Conservation (phyloP, 345 rosid species). For the Aegle marmelos region DNA sequence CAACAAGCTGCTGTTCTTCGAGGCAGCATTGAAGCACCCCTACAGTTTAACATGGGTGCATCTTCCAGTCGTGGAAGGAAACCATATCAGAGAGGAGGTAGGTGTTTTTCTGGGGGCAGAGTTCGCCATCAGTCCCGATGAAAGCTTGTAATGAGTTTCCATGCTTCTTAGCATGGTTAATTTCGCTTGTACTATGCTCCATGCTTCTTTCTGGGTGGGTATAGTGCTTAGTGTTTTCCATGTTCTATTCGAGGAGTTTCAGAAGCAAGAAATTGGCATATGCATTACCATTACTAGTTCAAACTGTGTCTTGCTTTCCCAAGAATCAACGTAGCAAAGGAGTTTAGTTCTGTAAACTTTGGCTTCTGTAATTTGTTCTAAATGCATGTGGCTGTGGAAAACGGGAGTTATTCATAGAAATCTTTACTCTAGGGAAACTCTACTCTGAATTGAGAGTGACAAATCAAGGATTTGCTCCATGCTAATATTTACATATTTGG, state of each 20-base stretch:
- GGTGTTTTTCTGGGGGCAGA: constrained; percentile 41
- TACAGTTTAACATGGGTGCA: constrained; percentile 38
- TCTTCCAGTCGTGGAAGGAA: constrained; percentile 43
- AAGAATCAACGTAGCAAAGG: not conserved
- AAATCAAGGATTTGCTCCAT: too few relatives aligned
- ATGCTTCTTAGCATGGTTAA: not conserved
- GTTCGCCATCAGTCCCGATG: constrained; percentile 31
- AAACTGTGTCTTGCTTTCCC: not conserved
- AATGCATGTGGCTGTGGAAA: too few relatives aligned
- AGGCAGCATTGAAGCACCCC: constrained; percentile 29
- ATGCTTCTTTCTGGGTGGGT: not conserved
- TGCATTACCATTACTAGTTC: too few relatives aligned
- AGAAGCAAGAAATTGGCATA: not conserved
- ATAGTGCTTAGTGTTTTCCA: not conserved
- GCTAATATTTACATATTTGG: too few relatives aligned
- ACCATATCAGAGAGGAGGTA: constrained; percentile 37
- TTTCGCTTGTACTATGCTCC: not conserved
- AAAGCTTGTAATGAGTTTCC: not conserved
- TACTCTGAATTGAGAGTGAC: too few relatives aligned
- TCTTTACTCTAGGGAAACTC: too few relatives aligned
- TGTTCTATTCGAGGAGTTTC: not conserved
- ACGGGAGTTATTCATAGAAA: too few relatives aligned
- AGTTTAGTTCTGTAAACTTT: not conserved
- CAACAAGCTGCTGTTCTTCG: constrained; percentile 11
- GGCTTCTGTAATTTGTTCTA: not conserved